Conservation (phyloP, 495 filamentous ascomycete species). For the Chaetomium tenue region DNA sequence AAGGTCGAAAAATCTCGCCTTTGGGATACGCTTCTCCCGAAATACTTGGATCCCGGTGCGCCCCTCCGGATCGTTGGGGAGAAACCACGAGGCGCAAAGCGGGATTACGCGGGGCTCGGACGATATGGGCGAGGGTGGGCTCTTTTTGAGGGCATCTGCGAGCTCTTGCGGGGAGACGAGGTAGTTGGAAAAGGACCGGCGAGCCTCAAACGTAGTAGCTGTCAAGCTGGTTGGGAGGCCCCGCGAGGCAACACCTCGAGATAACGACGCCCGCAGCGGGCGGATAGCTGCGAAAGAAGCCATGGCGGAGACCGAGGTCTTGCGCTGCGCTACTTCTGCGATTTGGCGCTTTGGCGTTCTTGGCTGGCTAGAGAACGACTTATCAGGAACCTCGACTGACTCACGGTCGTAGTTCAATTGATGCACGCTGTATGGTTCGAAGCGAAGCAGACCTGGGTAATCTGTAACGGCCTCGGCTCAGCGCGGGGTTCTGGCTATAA, state of each 20-base stretch:
- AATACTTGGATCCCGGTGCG: constrained; percentile 77
- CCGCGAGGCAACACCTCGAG: constrained; percentile 27
- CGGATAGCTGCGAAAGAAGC: constrained; percentile 38
- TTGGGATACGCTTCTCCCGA: constrained; percentile 72
- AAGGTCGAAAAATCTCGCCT: constrained; percentile 93
- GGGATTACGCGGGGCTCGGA: constrained; percentile 79
- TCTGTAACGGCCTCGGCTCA: not conserved
- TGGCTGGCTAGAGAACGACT: too few species aligned
- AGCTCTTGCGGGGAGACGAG: constrained; percentile 84
- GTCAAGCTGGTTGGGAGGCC: too few species aligned
- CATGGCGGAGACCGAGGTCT: constrained; percentile 31
- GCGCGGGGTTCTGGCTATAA: not conserved
- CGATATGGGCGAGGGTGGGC: constrained; percentile 68
- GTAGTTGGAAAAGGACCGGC: constrained; percentile 67
- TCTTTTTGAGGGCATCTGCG: constrained; percentile 71
- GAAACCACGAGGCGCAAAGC: constrained; percentile 90
- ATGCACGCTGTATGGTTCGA: not conserved
- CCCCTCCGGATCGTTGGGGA: constrained; percentile 74
- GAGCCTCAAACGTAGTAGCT: constrained; percentile 10
- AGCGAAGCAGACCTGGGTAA: not conserved
- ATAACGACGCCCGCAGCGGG: constrained; percentile 39
- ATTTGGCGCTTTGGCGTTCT: too few species aligned
- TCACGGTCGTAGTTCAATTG: not conserved
- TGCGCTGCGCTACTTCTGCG: not conserved
- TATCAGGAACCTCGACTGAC: not conserved